Conservation (phyloP, 169 alveolate genomes). For the Eimeria sp. region DNA sequence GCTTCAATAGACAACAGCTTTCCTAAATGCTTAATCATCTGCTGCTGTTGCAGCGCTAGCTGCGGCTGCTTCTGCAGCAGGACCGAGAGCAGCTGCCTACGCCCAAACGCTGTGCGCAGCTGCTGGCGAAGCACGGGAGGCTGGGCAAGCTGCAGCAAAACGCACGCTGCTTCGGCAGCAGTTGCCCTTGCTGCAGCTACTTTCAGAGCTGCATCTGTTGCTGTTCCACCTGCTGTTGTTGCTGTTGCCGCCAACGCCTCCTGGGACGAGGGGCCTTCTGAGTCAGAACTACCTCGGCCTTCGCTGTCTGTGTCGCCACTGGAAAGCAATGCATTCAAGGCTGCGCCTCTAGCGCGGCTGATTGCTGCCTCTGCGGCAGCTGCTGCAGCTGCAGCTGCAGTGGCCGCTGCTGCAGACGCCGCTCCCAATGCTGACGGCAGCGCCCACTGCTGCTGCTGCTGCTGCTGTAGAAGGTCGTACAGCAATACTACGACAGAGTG, state of each 20-base stretch:
- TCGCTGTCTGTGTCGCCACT: slow-evolving; percentile 42
- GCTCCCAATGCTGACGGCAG: slow-evolving; percentile 38
- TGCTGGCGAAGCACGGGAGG: slow-evolving; percentile 41
- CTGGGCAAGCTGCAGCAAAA: background rate
- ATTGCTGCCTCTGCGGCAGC: slow-evolving; percentile 56
- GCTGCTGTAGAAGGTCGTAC: slow-evolving; percentile 39
- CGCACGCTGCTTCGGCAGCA: slow-evolving; percentile 36
- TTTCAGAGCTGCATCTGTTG: background rate
- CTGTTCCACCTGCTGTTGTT: slow-evolving; percentile 8
- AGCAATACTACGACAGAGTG: slow-evolving; percentile 14
- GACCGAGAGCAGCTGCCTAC: slow-evolving; percentile 14
- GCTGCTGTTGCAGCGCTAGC: slow-evolving; percentile 60
- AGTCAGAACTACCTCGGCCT: background rate
- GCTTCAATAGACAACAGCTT: slow-evolving; percentile 21
- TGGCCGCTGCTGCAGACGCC: slow-evolving; percentile 52
- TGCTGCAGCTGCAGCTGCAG: slow-evolving; percentile 71
- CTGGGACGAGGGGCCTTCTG: background rate
- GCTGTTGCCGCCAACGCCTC: slow-evolving; percentile 23
- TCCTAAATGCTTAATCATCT: slow-evolving; percentile 6
- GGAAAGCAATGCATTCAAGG: slow-evolving; percentile 50
- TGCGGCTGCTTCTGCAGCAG: slow-evolving; percentile 59
- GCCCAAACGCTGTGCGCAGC: slow-evolving; percentile 41
- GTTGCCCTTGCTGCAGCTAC: slow-evolving; percentile 30
- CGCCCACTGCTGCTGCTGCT: slow-evolving; percentile 16
- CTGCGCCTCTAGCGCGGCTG: slow-evolving; percentile 75